These are phyloP conservation scores for Tuber magnatum DNA, from an alignment of 495 filamentous ascomycete genomes.

Conservation along the genomic window DNA sequence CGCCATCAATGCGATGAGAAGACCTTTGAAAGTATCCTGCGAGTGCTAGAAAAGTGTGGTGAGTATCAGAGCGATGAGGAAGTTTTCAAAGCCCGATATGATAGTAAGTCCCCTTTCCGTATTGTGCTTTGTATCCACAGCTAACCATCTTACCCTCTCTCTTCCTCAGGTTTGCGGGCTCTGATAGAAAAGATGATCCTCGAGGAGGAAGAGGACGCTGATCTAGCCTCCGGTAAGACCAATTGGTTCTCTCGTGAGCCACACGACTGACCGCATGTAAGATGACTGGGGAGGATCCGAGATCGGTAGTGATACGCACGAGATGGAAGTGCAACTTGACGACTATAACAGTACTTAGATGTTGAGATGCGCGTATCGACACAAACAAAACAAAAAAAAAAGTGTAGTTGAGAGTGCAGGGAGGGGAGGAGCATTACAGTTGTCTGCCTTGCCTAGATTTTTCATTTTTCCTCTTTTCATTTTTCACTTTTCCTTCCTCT, in stretches of 20 bases:
- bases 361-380: neutral
- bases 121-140: neutral
- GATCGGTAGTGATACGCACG: constrained; percentile 38
- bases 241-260: constrained; percentile 39
- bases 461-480: constrained; percentile 6
- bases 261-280: constrained; percentile 38
- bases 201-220: constrained; percentile 40
- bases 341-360: constrained; percentile 36
- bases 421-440: neutral
- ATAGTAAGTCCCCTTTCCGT: constrained; percentile 28
- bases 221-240: constrained; percentile 41
- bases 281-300: constrained; percentile 41
- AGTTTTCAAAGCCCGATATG: constrained; percentile 35
- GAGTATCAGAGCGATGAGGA: constrained; percentile 36
- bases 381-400: neutral
- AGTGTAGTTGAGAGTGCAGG: constrained; percentile 9
- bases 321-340: constrained; percentile 38
- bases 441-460: constrained; percentile 34
- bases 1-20: constrained; percentile 39
- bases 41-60: constrained; percentile 34
- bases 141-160: neutral
- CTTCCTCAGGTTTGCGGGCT: constrained; percentile 23
- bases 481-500: neutral
- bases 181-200: constrained; percentile 40
- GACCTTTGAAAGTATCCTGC: constrained; percentile 33